phyloP scores from a whole-genome alignment of 768 basidiomycete genomes.

The Xerocomellus dryophilus region DNA sequence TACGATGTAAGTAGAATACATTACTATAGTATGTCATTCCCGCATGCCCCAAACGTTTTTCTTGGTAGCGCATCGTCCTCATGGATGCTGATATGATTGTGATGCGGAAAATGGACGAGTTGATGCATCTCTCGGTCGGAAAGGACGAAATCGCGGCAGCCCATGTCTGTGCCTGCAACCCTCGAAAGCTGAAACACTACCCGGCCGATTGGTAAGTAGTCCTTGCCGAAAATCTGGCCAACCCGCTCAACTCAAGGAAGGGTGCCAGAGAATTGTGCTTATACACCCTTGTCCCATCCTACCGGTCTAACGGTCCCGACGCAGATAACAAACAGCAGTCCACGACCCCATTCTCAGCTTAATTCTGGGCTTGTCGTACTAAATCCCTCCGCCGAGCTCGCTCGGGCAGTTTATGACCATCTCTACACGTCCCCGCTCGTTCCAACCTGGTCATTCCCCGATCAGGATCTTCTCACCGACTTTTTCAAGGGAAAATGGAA shows the following conservation, averaged over 20 bases:
- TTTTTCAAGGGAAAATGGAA: slow-evolving; percentile 78
- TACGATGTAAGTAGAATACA: slow-evolving; percentile 52
- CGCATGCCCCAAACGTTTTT: slow-evolving; percentile 1
- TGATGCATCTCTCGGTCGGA: slow-evolving; percentile 52
- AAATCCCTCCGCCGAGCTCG: slow-evolving; percentile 60
- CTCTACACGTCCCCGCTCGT: slow-evolving; percentile 48
- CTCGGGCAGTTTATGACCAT: slow-evolving; percentile 48
- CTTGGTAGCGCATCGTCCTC: slow-evolving; percentile 65
- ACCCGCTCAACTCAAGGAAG: slow-evolving; percentile 39
- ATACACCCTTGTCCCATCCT: slow-evolving; percentile 52
- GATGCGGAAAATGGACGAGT: slow-evolving; percentile 77
- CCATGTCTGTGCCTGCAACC: slow-evolving; percentile 95
- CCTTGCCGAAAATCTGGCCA: background rate
- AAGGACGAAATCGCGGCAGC: slow-evolving; percentile 78
- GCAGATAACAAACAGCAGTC: slow-evolving; percentile 41
- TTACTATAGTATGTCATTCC: background rate
- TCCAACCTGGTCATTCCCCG: slow-evolving; percentile 68
- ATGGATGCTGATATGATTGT: slow-evolving; percentile 90
- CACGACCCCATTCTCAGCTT: slow-evolving; percentile 76
- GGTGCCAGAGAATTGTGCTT: slow-evolving; percentile 90
- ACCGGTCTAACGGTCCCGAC: slow-evolving; percentile 47
- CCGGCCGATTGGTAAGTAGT: slow-evolving; percentile 74
- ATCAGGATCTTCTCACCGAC: slow-evolving; percentile 87
- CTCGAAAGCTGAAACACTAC: slow-evolving; percentile 78
- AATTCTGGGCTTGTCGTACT: slow-evolving; percentile 91